Evolutionary conservation across 2,329 filamentous ascomycete genomes (phyloP), one percentile per base, ranked within the genome.

Genomic region (Aschersonia sp.): DNA sequence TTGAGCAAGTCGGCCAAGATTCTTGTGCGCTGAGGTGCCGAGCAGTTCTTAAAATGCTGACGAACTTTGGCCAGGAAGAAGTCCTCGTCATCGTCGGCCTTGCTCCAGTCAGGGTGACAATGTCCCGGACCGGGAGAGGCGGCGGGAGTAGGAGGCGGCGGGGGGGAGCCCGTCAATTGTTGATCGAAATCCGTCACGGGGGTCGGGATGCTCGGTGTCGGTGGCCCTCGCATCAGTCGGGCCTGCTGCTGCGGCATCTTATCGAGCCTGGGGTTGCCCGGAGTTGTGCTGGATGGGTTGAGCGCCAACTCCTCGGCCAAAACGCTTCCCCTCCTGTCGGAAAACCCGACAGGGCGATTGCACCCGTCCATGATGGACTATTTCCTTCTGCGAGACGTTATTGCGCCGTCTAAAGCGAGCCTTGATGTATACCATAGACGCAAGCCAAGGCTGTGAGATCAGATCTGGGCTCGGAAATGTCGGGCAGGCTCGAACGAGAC

Each of bases 1-100:
- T 94, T 94, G 54, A 98, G 71, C 49, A 98, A 72, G 61, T 95
- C 89, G 46, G 87, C 87, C 50, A 98, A 71, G 57, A 94, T 78
- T 40, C 85, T 78, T 57, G 89, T 85, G 49, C 86, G 80, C 65
- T 91, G 85, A 1, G 80, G 77, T 30, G 82, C 78, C 50, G 81
- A 84, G 63, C 88, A 82, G 48, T 82, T 79, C 58, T 82, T 80
- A 60, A 97, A 97, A 58, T 89, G 80, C 51, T 82, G 77, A 51
- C 86, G 78, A 50, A 92, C 80, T 59, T 89, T 82, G 54, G 86
- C 74, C 48, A 94, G 75, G 56, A 91, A 86, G 54, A 84, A 78
- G 60, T 94, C 87, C 62, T 96, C 87, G 59, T 87, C 80, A 51
- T 88, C 84, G 42, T 82, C 82, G 28, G 82, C 82, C 52, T 80